A percentile compares a stretch with the other conserved stretches of the same genome.
phyloP scores from a whole-genome alignment of 208 protist genomes.

The Acanthamoeba culbertsoni region DNA sequence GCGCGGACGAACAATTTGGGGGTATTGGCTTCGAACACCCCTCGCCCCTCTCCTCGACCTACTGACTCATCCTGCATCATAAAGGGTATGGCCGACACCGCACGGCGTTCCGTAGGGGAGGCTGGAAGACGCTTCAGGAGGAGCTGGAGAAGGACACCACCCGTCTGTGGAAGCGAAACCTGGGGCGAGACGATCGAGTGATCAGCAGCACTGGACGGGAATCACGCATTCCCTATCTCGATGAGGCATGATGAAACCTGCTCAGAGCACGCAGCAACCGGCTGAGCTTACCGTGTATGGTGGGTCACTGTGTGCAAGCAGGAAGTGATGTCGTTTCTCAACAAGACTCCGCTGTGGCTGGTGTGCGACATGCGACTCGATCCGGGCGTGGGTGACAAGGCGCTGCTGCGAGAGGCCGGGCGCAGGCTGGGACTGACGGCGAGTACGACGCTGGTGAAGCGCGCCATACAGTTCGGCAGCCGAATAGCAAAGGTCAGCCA shows the following conservation, averaged over 20 bases:
- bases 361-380: conserved; percentile 13
- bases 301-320: background rate
- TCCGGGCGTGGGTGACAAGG: conserved; percentile 21
- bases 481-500: conserved; percentile 34
- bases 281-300: background rate
- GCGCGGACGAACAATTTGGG: conserved; percentile 52
- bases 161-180: conserved; percentile 46
- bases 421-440: background rate
- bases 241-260: background rate
- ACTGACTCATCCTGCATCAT: background rate
- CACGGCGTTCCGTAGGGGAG: background rate
- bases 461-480: conserved; percentile 45
- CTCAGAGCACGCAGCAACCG: no score
- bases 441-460: conserved; percentile 3
- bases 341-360: background rate
- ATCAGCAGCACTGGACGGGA: conserved; percentile 60
- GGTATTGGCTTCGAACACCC: background rate
- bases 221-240: conserved; percentile 26
- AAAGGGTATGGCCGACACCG: conserved; percentile 52
- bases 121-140: background rate
- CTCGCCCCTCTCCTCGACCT: background rate
- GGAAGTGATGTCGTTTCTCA: conserved; percentile 4
- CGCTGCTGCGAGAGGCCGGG: background rate
- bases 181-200: conserved; percentile 39
- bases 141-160: conserved; percentile 61